phyloP scores from a whole-genome alignment of 768 basidiomycete genomes.

The Lentinus tigrinus region DNA sequence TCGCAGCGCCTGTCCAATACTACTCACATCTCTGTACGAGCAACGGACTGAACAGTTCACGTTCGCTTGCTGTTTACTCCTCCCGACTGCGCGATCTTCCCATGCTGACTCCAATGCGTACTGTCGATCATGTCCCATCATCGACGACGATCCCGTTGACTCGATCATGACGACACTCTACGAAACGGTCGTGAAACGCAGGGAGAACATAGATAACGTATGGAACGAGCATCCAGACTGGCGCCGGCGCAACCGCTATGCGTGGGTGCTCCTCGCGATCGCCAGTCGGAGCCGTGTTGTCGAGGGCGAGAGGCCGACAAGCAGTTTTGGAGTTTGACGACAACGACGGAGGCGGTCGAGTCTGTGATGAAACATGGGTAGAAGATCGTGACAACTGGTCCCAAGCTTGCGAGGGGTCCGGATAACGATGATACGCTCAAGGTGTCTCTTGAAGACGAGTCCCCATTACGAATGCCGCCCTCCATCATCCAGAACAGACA shows the following conservation, averaged over 20 bases:
- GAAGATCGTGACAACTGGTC: slow-evolving; percentile 35
- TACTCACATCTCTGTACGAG: slow-evolving; percentile 70
- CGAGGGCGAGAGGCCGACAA: slow-evolving; percentile 99
- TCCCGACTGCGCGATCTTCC: slow-evolving; percentile 58
- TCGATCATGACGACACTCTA: slow-evolving; percentile 89
- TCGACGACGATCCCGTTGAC: slow-evolving; percentile 83
- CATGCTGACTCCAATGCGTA: slow-evolving; percentile 66
- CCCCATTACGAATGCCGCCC: slow-evolving; percentile 45
- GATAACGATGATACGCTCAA: slow-evolving; percentile 36
- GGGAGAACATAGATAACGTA: slow-evolving; percentile 87
- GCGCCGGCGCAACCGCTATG: slow-evolving; percentile 98
- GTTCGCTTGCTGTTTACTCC: slow-evolving; percentile 90
- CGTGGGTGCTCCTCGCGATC: slow-evolving; percentile 91
- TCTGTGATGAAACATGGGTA: slow-evolving; percentile 93
- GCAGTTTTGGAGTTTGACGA: slow-evolving; percentile 99
- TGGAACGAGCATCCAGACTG: slow-evolving; percentile 99
- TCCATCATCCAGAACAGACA: slow-evolving; percentile 52
- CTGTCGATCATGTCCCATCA: slow-evolving; percentile 78
- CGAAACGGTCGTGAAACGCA: slow-evolving; percentile 82
- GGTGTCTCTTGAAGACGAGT: slow-evolving; percentile 54
- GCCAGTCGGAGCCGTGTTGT: slow-evolving; percentile 95
- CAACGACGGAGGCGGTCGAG: slow-evolving; percentile 84
- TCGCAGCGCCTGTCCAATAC: slow-evolving; percentile 85
- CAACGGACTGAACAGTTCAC: slow-evolving; percentile 84
- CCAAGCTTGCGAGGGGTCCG: slow-evolving; percentile 38